Evolutionary conservation across 2,329 filamentous ascomycete species (phyloP).

Genomic region (Fusarium coffeatum): DNA sequence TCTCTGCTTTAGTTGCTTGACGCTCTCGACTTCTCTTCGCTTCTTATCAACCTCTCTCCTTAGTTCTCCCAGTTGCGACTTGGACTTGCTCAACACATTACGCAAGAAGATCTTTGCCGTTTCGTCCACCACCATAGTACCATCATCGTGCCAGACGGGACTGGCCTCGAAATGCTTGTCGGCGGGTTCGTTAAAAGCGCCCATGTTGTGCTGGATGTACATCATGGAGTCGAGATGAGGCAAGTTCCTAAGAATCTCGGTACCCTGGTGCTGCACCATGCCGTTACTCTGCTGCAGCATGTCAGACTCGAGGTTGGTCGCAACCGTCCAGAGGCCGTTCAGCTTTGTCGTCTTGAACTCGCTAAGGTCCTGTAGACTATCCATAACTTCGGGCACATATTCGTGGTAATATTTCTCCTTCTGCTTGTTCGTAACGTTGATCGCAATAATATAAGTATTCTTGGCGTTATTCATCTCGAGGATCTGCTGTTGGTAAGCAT

Average conservation of each 20-base stretch:
- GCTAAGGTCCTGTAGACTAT: slow-evolving; percentile 92
- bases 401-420: slow-evolving; percentile 98
- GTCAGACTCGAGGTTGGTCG: slow-evolving; percentile 81
- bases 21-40: slow-evolving; percentile 82
- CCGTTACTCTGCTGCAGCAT: slow-evolving; percentile 79
- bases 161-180: slow-evolving; percentile 93
- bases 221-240: slow-evolving; percentile 95
- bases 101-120: slow-evolving; percentile 88
- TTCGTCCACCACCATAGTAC: slow-evolving; percentile 86
- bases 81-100: slow-evolving; percentile 92
- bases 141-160: slow-evolving; percentile 96
- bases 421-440: slow-evolving; percentile 97
- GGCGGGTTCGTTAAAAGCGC: slow-evolving; percentile 82
- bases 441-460: slow-evolving; percentile 96
- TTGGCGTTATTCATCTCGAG: slow-evolving; percentile 97
- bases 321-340: slow-evolving; percentile 86
- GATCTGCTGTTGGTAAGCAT: slow-evolving; percentile 90
- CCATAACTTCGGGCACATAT: slow-evolving; percentile 92
- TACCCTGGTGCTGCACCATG: slow-evolving; percentile 76
- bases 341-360: slow-evolving; percentile 87
- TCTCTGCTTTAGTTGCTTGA: slow-evolving; percentile 78
- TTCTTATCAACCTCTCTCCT: slow-evolving; percentile 88
- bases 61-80: slow-evolving; percentile 82
- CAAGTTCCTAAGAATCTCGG: slow-evolving; percentile 88
- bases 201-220: slow-evolving; percentile 94